phyloP scores from a whole-genome alignment of 2,329 filamentous ascomycete species.

The Colletotrichum somersetense region DNA sequence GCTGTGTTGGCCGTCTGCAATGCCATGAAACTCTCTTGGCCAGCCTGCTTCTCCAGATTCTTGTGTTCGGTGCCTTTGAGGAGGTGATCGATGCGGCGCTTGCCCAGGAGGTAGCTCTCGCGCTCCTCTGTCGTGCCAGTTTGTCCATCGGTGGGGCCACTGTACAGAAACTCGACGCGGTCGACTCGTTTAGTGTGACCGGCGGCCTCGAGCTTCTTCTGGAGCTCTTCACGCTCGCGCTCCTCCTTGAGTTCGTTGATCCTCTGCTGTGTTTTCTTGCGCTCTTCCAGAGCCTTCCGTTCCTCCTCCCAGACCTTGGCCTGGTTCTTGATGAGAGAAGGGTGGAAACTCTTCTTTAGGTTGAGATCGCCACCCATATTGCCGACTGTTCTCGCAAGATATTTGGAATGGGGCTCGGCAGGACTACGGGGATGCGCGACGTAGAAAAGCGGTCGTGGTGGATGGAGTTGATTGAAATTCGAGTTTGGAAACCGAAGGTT shows the following conservation, averaged over 20 bases:
- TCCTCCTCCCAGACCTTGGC: conserved; percentile 91
- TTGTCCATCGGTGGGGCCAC: conserved; percentile 83
- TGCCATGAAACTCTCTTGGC: conserved; percentile 70
- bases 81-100: conserved; percentile 86
- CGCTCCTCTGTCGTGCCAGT: conserved; percentile 87
- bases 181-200: conserved; percentile 85
- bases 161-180: conserved; percentile 98
- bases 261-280: conserved; percentile 92
- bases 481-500: not conserved
- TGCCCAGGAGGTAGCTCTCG: conserved; percentile 93
- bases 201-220: conserved; percentile 88
- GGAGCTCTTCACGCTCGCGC: conserved; percentile 89
- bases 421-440: not conserved
- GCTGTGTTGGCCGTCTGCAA: conserved; percentile 78
- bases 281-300: conserved; percentile 91
- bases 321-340: conserved; percentile 90
- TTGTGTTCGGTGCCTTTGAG: conserved; percentile 85
- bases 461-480: not conserved
- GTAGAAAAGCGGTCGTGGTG: not conserved
- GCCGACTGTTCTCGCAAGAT: conserved; percentile 45
- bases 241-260: conserved; percentile 96
- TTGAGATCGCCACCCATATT: conserved; percentile 96
- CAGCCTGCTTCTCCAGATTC: conserved; percentile 81
- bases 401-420: not conserved
- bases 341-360: conserved; percentile 95